phyloP scores from a whole-genome alignment of 169 alveolate genomes.

The Pseudocohnilembus persalinus region DNA sequence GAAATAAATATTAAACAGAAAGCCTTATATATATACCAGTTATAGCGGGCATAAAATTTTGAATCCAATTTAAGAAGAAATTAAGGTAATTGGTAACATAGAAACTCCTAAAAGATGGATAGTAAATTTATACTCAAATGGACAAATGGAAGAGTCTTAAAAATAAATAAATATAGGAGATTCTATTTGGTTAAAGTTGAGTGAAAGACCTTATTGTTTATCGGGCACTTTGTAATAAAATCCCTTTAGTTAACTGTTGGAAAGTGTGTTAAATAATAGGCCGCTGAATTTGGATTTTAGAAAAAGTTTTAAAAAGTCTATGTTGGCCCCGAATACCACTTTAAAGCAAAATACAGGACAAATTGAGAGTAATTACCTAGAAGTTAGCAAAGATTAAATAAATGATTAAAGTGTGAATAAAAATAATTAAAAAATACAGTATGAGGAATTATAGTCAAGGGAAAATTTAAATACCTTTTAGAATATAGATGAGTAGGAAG shows the following conservation, averaged over 20 bases:
- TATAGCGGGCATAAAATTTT: constrained; percentile 9
- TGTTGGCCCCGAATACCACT: too few species aligned
- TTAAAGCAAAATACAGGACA: too few species aligned
- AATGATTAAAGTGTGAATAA: too few species aligned
- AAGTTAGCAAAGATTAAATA: too few species aligned
- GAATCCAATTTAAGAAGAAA: background rate
- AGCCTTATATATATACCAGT: constrained; percentile 12
- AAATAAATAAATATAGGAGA: constrained; percentile 10
- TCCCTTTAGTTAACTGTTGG: background rate
- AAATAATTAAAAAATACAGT: too few species aligned
- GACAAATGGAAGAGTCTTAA: background rate
- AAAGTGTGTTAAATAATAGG: too few species aligned
- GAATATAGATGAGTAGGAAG: too few species aligned
- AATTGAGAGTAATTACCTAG: too few species aligned
- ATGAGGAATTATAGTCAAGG: too few species aligned
- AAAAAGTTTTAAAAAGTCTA: too few species aligned
- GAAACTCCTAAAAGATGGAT: background rate
- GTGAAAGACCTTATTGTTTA: background rate
- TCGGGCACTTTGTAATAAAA: background rate
- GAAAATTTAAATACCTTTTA: too few species aligned
- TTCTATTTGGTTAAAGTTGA: constrained; percentile 20
- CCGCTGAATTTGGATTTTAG: too few species aligned
- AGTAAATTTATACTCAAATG: constrained; percentile 6
- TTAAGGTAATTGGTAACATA: background rate
- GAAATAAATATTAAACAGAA: constrained; percentile 8